A percentile compares a stretch with the other conserved stretches of the same genome.
Evolutionary conservation across 148 eudicot species (phyloP).

Genomic region (Rhododendron henanense): DNA sequence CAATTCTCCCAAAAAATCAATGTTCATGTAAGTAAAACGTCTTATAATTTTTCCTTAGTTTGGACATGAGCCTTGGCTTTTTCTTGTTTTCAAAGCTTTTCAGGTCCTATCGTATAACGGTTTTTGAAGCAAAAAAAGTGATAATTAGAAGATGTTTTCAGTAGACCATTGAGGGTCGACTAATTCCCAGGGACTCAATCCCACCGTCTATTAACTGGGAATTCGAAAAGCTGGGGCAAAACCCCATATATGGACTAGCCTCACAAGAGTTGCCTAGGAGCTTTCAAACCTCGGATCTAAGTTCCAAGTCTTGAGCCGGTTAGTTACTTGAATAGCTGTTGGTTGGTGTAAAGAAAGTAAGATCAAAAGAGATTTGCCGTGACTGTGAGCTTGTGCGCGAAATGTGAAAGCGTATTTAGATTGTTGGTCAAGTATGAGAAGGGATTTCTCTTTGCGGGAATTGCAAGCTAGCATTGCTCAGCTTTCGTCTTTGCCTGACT

Average conservation of each 20-base stretch:
- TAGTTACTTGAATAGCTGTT: neutral
- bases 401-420: neutral
- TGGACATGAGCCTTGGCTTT: neutral
- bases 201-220: too few species aligned
- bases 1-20: neutral
- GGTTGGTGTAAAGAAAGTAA: neutral
- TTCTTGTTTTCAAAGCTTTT: neutral
- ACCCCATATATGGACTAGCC: neutral
- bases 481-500: neutral
- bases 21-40: neutral
- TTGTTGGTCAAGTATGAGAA: neutral
- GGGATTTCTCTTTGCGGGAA: conserved; percentile 5
- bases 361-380: neutral
- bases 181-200: too few species aligned
- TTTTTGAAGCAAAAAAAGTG: neutral
- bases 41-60: neutral
- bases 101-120: too few species aligned
- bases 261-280: too few species aligned
- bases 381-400: neutral
- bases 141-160: neutral
- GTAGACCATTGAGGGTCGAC: neutral
- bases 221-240: too few species aligned
- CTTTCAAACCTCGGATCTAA: too few species aligned
- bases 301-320: neutral
- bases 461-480: neutral